Percentiles rank a stretch among this genome's conserved stretches.
phyloP scores from a whole-genome alignment of 441 rosid species.

The Eutrema salsugineum region DNA sequence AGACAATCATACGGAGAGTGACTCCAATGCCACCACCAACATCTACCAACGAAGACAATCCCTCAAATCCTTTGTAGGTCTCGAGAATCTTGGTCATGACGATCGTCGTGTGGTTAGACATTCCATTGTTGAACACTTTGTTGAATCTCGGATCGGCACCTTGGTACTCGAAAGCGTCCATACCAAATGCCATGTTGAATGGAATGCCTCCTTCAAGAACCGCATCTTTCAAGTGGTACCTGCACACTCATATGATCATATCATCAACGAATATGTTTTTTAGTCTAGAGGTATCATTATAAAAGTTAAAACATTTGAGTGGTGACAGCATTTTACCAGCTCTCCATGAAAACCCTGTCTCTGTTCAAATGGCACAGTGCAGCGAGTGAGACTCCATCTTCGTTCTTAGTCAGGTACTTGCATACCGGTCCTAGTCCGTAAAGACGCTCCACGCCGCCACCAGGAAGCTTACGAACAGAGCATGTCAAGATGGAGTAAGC shows the following conservation, averaged over 20 bases:
- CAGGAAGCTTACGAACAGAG: slow-evolving; percentile 21
- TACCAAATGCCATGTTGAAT: slow-evolving; percentile 34
- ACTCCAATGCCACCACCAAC: slow-evolving; percentile 39
- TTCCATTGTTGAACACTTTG: slow-evolving; percentile 31
- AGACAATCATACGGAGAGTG: slow-evolving; percentile 29
- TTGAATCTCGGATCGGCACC: slow-evolving; percentile 36
- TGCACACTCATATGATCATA: background rate
- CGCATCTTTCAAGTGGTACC: slow-evolving; percentile 37
- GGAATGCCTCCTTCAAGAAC: slow-evolving; percentile 35
- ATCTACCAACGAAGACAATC: slow-evolving; percentile 30
- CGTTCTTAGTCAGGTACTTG: slow-evolving; percentile 30
- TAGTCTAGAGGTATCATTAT: background rate
- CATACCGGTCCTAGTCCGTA: slow-evolving; percentile 35
- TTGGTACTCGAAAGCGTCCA: slow-evolving; percentile 32
- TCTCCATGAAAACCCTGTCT: slow-evolving; percentile 35
- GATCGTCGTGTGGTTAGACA: slow-evolving; percentile 31
- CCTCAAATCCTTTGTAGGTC: slow-evolving; percentile 36
- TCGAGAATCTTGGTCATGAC: slow-evolving; percentile 32
- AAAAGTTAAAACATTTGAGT: background rate
- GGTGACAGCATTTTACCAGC: slow-evolving; percentile 35
- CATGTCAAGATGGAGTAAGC: slow-evolving; percentile 33
- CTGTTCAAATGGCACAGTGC: slow-evolving; percentile 26
- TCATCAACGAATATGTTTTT: background rate
- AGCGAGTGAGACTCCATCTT: slow-evolving; percentile 36
- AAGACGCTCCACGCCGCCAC: slow-evolving; percentile 19